A percentile compares a stretch with the other conserved stretches of the same genome.
Evolutionary conservation across 306 rosid genomes (phyloP).

Genomic region (Sechiopsis laciniata): DNA sequence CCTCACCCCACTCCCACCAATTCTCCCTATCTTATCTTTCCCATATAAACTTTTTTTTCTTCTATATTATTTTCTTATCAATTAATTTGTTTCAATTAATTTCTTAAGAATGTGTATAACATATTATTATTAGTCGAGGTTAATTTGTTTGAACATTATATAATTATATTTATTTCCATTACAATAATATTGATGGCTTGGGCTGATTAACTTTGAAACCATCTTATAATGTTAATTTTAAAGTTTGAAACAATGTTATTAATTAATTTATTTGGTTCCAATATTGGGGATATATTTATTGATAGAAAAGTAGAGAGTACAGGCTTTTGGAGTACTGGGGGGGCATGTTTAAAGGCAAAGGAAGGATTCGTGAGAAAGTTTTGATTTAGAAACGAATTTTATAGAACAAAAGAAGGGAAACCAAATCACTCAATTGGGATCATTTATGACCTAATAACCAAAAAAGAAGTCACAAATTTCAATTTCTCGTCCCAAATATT

Average conservation of each 20-base stretch:
- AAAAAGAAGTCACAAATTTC: too few relatives aligned
- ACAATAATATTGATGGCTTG: too few relatives aligned
- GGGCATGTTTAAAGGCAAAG: background rate
- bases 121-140: too few relatives aligned
- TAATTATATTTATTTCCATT: too few relatives aligned
- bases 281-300: background rate
- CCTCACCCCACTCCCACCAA: conserved; percentile 1
- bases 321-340: background rate
- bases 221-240: background rate
- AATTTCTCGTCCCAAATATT: too few relatives aligned
- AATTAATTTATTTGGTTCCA: background rate
- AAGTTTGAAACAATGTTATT: background rate
- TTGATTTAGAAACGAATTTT: background rate
- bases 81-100: background rate
- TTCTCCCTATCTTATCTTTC: conserved; percentile 6
- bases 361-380: background rate
- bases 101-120: too few relatives aligned
- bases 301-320: background rate
- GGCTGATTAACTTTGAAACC: too few relatives aligned
- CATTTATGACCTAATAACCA: too few relatives aligned
- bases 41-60: background rate
- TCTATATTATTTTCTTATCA: background rate
- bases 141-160: background rate
- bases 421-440: background rate
- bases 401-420: background rate